These are phyloP conservation scores for Suillus subluteus DNA, from an alignment of 768 basidiomycete genomes.

Conservation along the genomic window DNA sequence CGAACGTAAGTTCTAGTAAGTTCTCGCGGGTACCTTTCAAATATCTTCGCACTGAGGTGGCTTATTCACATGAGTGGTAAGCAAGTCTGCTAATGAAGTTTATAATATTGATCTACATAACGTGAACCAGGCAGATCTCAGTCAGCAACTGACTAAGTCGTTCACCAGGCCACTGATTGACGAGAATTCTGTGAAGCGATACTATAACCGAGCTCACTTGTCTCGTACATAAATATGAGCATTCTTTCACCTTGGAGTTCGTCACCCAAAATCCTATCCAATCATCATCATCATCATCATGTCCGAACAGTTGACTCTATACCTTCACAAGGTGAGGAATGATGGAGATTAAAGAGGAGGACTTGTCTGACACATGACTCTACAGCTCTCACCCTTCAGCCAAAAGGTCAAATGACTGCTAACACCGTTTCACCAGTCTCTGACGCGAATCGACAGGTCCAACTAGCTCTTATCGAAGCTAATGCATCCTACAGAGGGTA, in stretches of 20 bases:
- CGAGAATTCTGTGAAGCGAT: background rate
- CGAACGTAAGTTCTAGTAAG: too few relatives aligned
- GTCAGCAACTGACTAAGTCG: background rate
- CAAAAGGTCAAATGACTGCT: slow-evolving; percentile 44
- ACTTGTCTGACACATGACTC: background rate
- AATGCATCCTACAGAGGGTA: slow-evolving; percentile 48
- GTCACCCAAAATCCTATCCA: background rate
- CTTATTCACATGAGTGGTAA: background rate
- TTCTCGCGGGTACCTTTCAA: background rate
- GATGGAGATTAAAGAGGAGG: background rate
- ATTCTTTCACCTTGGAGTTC: background rate
- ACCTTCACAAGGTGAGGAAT: slow-evolving; percentile 44
- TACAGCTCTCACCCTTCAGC: slow-evolving; percentile 56
- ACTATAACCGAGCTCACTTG: background rate
- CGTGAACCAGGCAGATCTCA: background rate
- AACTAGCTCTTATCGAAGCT: slow-evolving; percentile 59
- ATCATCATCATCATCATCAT: slow-evolving; percentile 11
- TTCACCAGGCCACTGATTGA: too few relatives aligned
- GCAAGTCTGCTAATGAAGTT: background rate
- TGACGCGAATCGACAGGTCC: slow-evolving; percentile 38
- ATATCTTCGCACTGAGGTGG: background rate
- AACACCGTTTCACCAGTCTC: background rate
- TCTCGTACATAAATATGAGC: slow-evolving; percentile 1
- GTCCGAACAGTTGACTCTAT: slow-evolving; percentile 42
- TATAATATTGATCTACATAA: background rate